Base-by-base conservation (phyloP, 2,329 filamentous ascomycete genomes). In the Microcyclospora tardicrescens region DNA sequence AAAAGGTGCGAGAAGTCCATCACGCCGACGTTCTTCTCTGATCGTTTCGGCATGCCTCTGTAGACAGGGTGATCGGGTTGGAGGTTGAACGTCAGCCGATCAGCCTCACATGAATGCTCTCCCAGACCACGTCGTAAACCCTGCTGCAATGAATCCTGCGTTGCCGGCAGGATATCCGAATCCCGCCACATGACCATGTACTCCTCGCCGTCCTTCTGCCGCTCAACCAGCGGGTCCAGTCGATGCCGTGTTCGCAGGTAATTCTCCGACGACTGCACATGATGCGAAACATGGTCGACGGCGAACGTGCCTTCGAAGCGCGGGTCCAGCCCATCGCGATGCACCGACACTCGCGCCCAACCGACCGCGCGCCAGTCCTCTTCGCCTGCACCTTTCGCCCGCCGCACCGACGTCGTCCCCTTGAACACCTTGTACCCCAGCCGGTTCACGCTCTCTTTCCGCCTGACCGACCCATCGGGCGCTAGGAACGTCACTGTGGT, bases 101-200 rank as follows among this genome's bases (percentile, higher is more conserved):
- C 85, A 3, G 85, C 77, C 16, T 69, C 68, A 59, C 91, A 98
- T 10, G 45, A 43, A 11, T 43, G 45, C 6, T 43, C 40, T 13
- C 41, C 44, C 5, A 37, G 28, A 28, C 42, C 28, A 3, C 52
- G 46, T 44, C 83, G 74, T 50, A 91, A 61, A 45, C 89, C 80
- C 15, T 66, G 62, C 39, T 73, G 72, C 29, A 63, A 60, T n/a
- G 49, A 29, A 28, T 37, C 36, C n/a, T 54, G 54, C 44, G 52
- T 55, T 42, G 57, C 51, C 13, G 58, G 52, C 32, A 52, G 49
- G 54, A 95, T 76, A 59, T 98, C 91, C 19, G 86, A 93, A 56
- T 96, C 87, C 47, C 87, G 76, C 72, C 84, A 96, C 1, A 95
- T 72, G 28, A 95, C 71, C 87, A 98, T 91, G 55, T 75, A 81